phyloP scores from a whole-genome alignment of 2,329 filamentous ascomycete genomes.

The Pochonia chlamydosporia region DNA sequence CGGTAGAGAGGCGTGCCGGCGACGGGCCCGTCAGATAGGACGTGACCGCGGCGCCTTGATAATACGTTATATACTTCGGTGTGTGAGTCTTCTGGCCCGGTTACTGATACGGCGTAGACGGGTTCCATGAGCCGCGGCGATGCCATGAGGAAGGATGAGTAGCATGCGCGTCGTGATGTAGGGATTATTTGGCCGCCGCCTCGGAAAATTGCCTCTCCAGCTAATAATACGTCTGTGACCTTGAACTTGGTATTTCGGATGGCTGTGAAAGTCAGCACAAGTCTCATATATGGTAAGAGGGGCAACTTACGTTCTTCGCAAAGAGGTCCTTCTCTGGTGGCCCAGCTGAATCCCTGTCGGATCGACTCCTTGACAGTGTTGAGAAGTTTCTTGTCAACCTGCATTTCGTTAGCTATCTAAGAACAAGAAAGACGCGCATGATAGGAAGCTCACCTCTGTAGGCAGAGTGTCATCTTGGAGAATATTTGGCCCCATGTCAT shows the following conservation, averaged over 20 bases:
- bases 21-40: conserved; percentile 88
- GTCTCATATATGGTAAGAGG: not conserved
- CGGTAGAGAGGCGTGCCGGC: conserved; percentile 91
- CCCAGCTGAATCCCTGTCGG: conserved; percentile 95
- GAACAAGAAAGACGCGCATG: not conserved
- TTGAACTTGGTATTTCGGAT: conserved; percentile 98
- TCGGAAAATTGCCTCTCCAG: conserved; percentile 85
- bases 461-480: conserved; percentile 94
- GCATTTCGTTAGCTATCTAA: not conserved
- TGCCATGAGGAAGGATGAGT: conserved; percentile 95
- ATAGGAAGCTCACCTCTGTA: conserved; percentile 57
- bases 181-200: conserved; percentile 97
- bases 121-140: conserved; percentile 96
- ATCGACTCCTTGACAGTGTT: conserved; percentile 86
- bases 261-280: conserved; percentile 40
- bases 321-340: conserved; percentile 85
- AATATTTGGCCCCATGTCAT: conserved; percentile 91
- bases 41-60: conserved; percentile 81
- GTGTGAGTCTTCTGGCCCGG: conserved; percentile 83
- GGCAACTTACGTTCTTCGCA: conserved; percentile 85
- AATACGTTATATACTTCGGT: conserved; percentile 88
- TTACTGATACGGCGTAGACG: conserved; percentile 87
- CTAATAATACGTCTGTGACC: conserved; percentile 83
- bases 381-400: conserved; percentile 88
- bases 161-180: conserved; percentile 85